Conservation (phyloP, 805 yeast genomes). For the Groenewaldozyma tartarivorans region DNA sequence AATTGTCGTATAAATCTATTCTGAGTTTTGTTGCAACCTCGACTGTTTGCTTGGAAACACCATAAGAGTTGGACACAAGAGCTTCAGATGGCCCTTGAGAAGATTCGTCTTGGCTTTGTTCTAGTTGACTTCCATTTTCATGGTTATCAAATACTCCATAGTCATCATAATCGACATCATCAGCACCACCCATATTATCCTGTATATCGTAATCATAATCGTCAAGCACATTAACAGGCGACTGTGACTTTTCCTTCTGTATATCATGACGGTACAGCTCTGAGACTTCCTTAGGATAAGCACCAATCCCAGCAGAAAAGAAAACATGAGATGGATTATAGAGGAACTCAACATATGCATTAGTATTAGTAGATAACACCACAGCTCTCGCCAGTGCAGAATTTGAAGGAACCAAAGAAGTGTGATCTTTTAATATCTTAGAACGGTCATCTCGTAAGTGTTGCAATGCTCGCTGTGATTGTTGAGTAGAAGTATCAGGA, state of each 20-base stretch:
- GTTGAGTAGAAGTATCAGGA: neutral
- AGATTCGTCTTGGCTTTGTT: neutral
- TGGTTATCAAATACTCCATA: neutral
- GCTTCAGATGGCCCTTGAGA: neutral
- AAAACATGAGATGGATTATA: neutral
- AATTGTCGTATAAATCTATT: no score
- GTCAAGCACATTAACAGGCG: neutral
- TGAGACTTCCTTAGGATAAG: neutral
- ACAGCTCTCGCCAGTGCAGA: neutral
- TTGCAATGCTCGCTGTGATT: neutral
- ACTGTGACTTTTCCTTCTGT: neutral
- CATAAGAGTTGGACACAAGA: neutral
- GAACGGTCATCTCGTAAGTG: neutral
- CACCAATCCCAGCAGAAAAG: neutral
- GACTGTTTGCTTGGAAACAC: constrained; percentile 40
- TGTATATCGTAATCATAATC: neutral
- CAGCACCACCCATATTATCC: neutral
- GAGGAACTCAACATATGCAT: neutral
- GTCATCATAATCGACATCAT: neutral
- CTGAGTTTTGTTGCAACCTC: constrained; percentile 44
- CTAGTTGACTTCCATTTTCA: neutral
- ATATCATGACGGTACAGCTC: neutral
- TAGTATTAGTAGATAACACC: neutral
- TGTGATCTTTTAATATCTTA: neutral
- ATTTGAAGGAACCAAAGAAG: neutral